Evolutionary conservation across 345 rosid species (phyloP).

Genomic region (Murraya koenigii): DNA sequence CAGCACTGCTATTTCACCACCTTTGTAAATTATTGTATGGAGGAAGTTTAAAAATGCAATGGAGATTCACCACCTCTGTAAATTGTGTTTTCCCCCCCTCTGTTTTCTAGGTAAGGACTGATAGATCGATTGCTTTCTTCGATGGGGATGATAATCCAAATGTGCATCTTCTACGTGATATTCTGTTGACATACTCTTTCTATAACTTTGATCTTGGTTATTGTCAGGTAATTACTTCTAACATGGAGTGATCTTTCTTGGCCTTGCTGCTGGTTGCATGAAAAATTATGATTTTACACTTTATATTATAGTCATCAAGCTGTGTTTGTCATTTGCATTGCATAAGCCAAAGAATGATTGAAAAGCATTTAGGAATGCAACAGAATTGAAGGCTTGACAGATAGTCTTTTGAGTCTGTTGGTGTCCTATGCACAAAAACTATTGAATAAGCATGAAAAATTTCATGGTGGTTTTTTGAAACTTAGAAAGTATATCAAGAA

Average conservation of each 20-base stretch:
- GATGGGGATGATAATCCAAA: slow-evolving; percentile 93
- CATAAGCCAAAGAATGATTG: not conserved
- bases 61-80: slow-evolving; percentile 10
- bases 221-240: slow-evolving; percentile 73
- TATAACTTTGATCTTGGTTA: slow-evolving; percentile 98
- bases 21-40: not conserved
- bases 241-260: not conserved
- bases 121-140: slow-evolving; percentile 69
- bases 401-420: not conserved
- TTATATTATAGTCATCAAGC: not conserved
- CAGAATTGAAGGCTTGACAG: not conserved
- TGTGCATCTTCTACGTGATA: slow-evolving; percentile 75
- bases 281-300: not conserved
- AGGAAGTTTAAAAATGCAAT: not conserved
- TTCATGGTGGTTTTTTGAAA: not conserved
- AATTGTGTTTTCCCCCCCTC: not conserved
- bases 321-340: not conserved
- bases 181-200: slow-evolving; percentile 86
- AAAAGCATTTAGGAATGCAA: not conserved
- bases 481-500: not conserved
- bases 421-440: not conserved
- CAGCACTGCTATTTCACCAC: not conserved
- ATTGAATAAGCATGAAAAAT: not conserved
- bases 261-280: not conserved
- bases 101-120: slow-evolving; percentile 86